Evolutionary conservation across 2,329 filamentous ascomycete species (phyloP).

Genomic region (Chaetothyriales sp.): DNA sequence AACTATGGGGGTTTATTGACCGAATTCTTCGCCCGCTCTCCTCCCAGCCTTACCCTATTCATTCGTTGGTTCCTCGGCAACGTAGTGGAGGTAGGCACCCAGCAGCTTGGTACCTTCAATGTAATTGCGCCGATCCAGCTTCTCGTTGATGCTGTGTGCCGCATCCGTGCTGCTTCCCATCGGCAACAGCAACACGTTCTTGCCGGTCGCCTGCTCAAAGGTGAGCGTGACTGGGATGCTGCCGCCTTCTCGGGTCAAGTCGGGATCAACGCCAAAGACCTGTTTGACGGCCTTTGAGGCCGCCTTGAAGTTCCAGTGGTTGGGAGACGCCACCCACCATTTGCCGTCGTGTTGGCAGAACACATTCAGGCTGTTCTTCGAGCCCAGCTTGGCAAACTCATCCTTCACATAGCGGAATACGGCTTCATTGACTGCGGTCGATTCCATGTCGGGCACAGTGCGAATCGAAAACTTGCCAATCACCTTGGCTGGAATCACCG

Average conservation of each 20-base stretch:
- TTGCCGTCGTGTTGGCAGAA: slow-evolving; percentile 80
- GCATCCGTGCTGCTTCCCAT: slow-evolving; percentile 97
- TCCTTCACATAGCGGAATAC: slow-evolving; percentile 74
- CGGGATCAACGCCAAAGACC: slow-evolving; percentile 84
- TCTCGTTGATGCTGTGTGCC: slow-evolving; percentile 96
- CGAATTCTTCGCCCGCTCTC: neutral
- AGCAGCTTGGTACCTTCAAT: slow-evolving; percentile 95
- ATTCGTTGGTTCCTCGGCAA: slow-evolving; percentile 65
- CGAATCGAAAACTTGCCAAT: slow-evolving; percentile 97
- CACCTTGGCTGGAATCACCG: slow-evolving; percentile 95
- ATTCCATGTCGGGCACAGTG: slow-evolving; percentile 95
- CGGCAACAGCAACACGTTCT: slow-evolving; percentile 87
- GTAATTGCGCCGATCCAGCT: slow-evolving; percentile 92
- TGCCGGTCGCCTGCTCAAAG: slow-evolving; percentile 93
- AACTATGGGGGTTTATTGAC: neutral
- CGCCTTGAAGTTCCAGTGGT: slow-evolving; percentile 97
- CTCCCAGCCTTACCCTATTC: neutral
- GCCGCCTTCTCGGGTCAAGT: slow-evolving; percentile 91
- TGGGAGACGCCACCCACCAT: slow-evolving; percentile 96
- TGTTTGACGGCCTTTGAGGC: slow-evolving; percentile 91
- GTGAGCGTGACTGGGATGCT: slow-evolving; percentile 94
- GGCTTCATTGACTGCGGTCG: slow-evolving; percentile 67
- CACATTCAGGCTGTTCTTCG: slow-evolving; percentile 81
- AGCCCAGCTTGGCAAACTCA: slow-evolving; percentile 70
- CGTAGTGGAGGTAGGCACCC: slow-evolving; percentile 89